Base-by-base conservation (phyloP, 2,329 filamentous ascomycete genomes). In the Fusarium sp. region DNA sequence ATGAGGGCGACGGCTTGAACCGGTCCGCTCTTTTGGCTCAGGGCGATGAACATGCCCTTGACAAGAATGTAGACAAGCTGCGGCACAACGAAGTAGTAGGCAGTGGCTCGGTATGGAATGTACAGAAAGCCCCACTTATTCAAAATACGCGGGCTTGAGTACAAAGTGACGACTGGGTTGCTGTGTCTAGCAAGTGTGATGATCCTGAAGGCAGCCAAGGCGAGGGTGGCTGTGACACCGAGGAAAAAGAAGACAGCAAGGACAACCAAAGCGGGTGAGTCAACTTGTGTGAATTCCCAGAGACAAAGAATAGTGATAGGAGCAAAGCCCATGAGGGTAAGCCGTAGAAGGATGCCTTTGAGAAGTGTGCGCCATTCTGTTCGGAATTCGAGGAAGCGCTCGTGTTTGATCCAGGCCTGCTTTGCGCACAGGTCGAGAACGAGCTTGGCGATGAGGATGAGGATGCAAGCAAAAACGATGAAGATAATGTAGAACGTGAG, bases 121-220 rank as follows among this genome's bases (percentile, higher is more conserved):
- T 98, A 98, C 68, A 98, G 87, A 84, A 97, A 97, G 16, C 95
- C 95, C 94, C 94, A 97, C 81, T 97, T 97, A 87, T 97, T 97
- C 68, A 98, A 86, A 52, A 92, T 90, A 63, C 92, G 87, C 11
- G 94, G 93, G 75, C 97, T 93, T 3, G 94, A 97, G 83, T 97
- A 98, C 60, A 98, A 88, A 72, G 97, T 97, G 80, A 97, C 97
- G 23, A 94, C 94, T 12, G 95, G 94, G 82, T 97, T 97, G 81
- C 94, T 94, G 85, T 97, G 93, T 87, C 97, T 92, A 56, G 97
- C 91, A 34, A 94, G 97, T 71, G 92, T 91, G 74, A 97, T 91
- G 65, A 98, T 93, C 83, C 97, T 97, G 81, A 88, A 90, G 0
- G 93, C 89, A 38, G 94, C 95, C 92, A 92, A 97, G 20, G 82